Evolutionary conservation across 2,329 filamentous ascomycete species (phyloP).

Genomic region (Trichoderma citrinoviride): DNA sequence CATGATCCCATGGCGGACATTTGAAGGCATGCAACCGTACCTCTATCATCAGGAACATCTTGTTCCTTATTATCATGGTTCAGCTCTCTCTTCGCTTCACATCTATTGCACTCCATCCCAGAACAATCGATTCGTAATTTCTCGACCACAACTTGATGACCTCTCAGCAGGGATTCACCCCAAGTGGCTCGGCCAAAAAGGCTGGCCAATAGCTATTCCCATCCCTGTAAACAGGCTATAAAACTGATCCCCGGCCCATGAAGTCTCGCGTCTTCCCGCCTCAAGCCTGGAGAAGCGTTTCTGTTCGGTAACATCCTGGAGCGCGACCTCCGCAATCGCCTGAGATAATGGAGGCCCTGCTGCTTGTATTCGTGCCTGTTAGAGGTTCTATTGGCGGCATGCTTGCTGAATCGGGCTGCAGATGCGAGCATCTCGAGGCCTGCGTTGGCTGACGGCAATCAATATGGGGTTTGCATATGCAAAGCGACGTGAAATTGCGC

Average conservation of each 20-base stretch:
- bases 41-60: too few species aligned
- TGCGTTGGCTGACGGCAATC: not conserved
- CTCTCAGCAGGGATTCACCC: not conserved
- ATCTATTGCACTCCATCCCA: not conserved
- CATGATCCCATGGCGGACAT: too few species aligned
- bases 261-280: not conserved
- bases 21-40: too few species aligned
- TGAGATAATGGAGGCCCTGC: not conserved
- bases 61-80: too few species aligned
- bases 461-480: not conserved
- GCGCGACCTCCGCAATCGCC: not conserved
- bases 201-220: not conserved
- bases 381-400: not conserved
- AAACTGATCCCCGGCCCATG: not conserved
- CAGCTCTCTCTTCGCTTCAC: not conserved
- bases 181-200: not conserved
- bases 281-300: not conserved
- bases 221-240: not conserved
- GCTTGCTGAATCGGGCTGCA: constrained; percentile 4
- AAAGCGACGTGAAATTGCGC: not conserved
- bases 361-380: not conserved
- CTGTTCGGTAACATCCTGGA: not conserved
- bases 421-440: not conserved
- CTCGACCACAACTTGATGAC: not conserved
- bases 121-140: not conserved